phyloP scores from a whole-genome alignment of 1,284 basidiomycete species.

The Leccinum insolens region DNA sequence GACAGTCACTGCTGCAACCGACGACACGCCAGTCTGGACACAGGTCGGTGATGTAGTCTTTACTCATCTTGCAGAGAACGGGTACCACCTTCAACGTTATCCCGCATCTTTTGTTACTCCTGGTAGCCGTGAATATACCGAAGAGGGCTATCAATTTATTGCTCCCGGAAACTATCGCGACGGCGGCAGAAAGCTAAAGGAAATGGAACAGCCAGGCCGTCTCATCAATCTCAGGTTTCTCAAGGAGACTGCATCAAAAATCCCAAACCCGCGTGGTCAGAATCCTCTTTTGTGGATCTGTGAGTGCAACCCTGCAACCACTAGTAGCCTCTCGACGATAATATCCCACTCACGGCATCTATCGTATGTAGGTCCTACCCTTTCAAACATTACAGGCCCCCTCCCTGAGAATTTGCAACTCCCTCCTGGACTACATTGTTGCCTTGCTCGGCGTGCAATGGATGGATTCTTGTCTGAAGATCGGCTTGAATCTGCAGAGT shows the following conservation, averaged over 20 bases:
- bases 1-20: background rate
- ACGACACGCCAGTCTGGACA: background rate
- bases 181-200: background rate
- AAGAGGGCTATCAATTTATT: background rate
- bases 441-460: background rate
- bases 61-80: background rate
- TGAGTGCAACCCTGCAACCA: background rate
- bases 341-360: background rate
- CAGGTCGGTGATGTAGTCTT: background rate
- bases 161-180: background rate
- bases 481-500: background rate
- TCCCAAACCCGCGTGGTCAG: background rate
- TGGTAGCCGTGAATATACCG: background rate
- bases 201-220: background rate
- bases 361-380: background rate
- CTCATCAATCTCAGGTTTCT: background rate
- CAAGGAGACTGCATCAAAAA: background rate
- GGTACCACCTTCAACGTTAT: background rate
- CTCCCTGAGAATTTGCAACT: background rate
- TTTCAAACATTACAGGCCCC: background rate
- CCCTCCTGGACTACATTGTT: background rate
- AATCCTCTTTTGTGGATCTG: background rate
- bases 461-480: background rate
- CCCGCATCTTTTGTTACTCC: background rate
- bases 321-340: too few species aligned